These are phyloP conservation scores for Calycina marina DNA, from an alignment of 2,329 filamentous ascomycete genomes.

Conservation along the genomic window DNA sequence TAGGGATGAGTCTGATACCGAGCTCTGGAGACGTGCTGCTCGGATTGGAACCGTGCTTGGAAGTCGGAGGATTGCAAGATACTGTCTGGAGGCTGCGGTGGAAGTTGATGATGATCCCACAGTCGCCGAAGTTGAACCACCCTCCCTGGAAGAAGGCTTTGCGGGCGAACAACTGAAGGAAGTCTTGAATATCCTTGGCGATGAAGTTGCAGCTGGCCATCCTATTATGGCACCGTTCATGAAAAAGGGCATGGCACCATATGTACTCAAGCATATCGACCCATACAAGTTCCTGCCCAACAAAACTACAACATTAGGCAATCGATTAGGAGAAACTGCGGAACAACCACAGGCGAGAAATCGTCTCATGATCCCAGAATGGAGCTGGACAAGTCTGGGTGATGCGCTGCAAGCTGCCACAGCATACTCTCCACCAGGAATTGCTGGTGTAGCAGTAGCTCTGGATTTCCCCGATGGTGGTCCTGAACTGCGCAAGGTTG, in stretches of 20 bases:
- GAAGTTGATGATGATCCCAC: constrained; percentile 54
- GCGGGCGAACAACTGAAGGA: constrained; percentile 47
- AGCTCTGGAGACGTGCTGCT: constrained; percentile 46
- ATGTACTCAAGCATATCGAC: constrained; percentile 40
- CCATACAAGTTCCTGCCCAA: constrained; percentile 48
- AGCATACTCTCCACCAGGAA: constrained; percentile 7
- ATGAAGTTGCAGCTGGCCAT: constrained; percentile 42
- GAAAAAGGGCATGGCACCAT: constrained; percentile 33
- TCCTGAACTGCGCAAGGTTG: constrained; percentile 3
- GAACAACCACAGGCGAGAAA: constrained; percentile 7
- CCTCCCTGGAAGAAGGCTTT: constrained; percentile 46
- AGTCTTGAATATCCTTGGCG: constrained; percentile 36
- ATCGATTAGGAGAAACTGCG: constrained; percentile 1
- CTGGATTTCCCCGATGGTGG: constrained; percentile 12
- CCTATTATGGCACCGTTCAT: constrained; percentile 44
- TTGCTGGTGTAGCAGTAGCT: constrained; percentile 10
- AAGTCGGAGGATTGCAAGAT: constrained; percentile 41
- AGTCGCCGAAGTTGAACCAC: constrained; percentile 44
- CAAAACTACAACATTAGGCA: constrained; percentile 24
- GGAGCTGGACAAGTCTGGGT: constrained; percentile 19
- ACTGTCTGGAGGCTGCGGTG: constrained; percentile 50
- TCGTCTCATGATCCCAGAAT: constrained; percentile 10
- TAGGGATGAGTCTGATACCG: constrained; percentile 51
- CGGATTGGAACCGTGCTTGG: constrained; percentile 43
- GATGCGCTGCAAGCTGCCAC: constrained; percentile 13